Base-by-base conservation (phyloP, 2,329 filamentous ascomycete species). In the Colletotrichum brevisporum region DNA sequence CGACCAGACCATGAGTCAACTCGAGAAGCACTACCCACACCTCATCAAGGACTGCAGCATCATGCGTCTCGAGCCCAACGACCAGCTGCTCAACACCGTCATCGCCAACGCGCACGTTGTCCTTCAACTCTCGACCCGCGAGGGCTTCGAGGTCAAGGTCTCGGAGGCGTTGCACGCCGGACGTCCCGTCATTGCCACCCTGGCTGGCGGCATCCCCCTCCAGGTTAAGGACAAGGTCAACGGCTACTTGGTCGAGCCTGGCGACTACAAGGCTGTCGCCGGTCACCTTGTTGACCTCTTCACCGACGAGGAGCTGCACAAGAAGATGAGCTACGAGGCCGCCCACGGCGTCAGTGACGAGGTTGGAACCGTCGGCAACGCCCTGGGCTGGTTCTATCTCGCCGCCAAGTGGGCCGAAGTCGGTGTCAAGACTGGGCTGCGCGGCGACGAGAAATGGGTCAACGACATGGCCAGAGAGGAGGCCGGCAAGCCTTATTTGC, bases 81-180 rank as follows among this genome's bases (percentile, higher is more conserved):
- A 96, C 74, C 93, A 96, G 78, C 85, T 94, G 21, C 88, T 96
- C 74, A 95, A 96, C 78, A 89, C 90, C 0, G 83, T 96, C 50
- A 86, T 96, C 70, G 89, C 90, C 45, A 91, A 91, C 57, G 90
- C 92, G 0, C 88, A 91, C 65, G 88, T 94, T 8, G 91, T 91
- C 0, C 86, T 96, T 8, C 93, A 96, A 78, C 88, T 96, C 6
- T 95, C 92, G 3, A 94, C 91, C 0, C 88, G 92, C 43, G 93
- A 96, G 77, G 93, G 93, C 0, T 96, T 96, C 74, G 93, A 96
- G 79, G 91, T 96, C 74, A 96, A 96, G 80, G 92, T 96, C 5
- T 94, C 91, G 0, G 94, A 96, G 79, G 93, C 92, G 1, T 84
- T 95, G 24, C 93, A 95, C 76, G 93, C 94, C 52, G 93, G 93